A percentile compares a stretch with the other conserved stretches of the same genome.
These are phyloP conservation scores for Aspergillus proliferans DNA, from an alignment of 2,329 filamentous ascomycete species.

Conservation along the genomic window DNA sequence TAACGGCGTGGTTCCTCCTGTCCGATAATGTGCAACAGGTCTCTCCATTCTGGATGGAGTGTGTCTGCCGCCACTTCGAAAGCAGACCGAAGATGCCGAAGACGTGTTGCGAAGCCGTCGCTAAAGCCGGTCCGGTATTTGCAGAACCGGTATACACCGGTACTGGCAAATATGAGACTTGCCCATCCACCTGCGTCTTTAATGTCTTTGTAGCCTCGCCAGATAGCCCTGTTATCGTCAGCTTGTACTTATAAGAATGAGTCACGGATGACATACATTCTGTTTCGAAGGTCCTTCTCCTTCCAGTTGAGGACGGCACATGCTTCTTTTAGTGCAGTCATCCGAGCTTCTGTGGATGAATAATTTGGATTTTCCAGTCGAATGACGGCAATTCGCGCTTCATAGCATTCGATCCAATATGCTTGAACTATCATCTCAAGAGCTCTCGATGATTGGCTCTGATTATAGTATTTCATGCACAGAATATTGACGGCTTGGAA, in stretches of 20 bases:
- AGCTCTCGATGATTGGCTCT: conserved; percentile 50
- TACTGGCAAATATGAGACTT: conserved; percentile 51
- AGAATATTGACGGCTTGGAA: conserved; percentile 17
- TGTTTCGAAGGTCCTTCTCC: conserved; percentile 53
- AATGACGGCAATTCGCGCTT: conserved; percentile 44
- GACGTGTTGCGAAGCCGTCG: conserved; percentile 44
- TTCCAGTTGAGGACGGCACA: conserved; percentile 51
- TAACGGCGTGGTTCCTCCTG: conserved; percentile 13
- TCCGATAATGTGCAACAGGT: conserved; percentile 29
- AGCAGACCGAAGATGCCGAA: conserved; percentile 41
- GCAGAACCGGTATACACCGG: conserved; percentile 55
- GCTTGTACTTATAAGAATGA: not conserved
- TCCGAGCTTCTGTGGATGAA: conserved; percentile 45
- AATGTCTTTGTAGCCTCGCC: conserved; percentile 56
- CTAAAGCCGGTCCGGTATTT: conserved; percentile 54
- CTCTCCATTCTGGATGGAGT: conserved; percentile 49
- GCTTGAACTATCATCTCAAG: conserved; percentile 56
- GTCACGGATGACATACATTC: conserved; percentile 12
- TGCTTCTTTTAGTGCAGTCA: conserved; percentile 48
- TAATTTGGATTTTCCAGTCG: conserved; percentile 34
- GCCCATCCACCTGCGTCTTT: conserved; percentile 53
- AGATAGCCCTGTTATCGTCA: conserved; percentile 35
- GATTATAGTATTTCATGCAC: conserved; percentile 26
- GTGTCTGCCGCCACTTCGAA: conserved; percentile 52
- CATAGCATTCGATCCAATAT: conserved; percentile 52